Conservation (phyloP, 805 yeast species). For the Wickerhamiella alocasiicola region DNA sequence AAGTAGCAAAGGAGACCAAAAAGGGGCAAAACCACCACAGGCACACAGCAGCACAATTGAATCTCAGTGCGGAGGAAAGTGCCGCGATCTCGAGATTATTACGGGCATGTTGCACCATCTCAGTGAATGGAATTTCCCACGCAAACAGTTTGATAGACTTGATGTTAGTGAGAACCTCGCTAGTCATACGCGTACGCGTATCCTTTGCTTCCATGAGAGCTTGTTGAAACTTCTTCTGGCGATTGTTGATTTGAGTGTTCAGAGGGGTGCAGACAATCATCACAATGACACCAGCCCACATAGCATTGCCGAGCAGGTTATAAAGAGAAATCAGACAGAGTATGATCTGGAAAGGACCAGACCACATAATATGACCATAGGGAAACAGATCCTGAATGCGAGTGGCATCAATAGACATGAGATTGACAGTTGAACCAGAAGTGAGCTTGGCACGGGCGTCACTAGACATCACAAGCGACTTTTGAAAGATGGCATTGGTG, state of each 20-base stretch:
- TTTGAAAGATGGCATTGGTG: slow-evolving; percentile 54
- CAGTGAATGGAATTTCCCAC: slow-evolving; percentile 84
- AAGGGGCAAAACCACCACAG: slow-evolving; percentile 82
- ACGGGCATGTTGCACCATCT: slow-evolving; percentile 66
- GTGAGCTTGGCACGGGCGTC: slow-evolving; percentile 52
- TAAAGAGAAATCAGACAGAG: slow-evolving; percentile 65
- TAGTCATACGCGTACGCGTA: slow-evolving; percentile 74
- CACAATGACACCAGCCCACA: slow-evolving; percentile 84
- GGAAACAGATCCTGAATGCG: slow-evolving; percentile 74
- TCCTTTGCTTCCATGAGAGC: slow-evolving; percentile 81
- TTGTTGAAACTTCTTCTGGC: slow-evolving; percentile 54
- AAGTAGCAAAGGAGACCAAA: slow-evolving; percentile 78
- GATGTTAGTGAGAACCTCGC: slow-evolving; percentile 77
- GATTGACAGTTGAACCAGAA: slow-evolving; percentile 87
- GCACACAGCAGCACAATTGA: slow-evolving; percentile 80
- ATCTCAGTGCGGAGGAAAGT: slow-evolving; percentile 57
- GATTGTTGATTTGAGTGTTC: slow-evolving; percentile 54
- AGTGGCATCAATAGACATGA: slow-evolving; percentile 90
- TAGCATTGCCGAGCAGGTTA: slow-evolving; percentile 66
- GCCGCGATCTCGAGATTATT: slow-evolving; percentile 74
- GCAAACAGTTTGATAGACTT: slow-evolving; percentile 87
- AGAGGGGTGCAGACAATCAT: slow-evolving; percentile 69
- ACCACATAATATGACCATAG: slow-evolving; percentile 71
- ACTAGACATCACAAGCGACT: slow-evolving; percentile 55
- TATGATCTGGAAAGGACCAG: slow-evolving; percentile 80